Evolutionary conservation across 768 basidiomycete genomes (phyloP).

Genomic region (Leccinum uliginosum): DNA sequence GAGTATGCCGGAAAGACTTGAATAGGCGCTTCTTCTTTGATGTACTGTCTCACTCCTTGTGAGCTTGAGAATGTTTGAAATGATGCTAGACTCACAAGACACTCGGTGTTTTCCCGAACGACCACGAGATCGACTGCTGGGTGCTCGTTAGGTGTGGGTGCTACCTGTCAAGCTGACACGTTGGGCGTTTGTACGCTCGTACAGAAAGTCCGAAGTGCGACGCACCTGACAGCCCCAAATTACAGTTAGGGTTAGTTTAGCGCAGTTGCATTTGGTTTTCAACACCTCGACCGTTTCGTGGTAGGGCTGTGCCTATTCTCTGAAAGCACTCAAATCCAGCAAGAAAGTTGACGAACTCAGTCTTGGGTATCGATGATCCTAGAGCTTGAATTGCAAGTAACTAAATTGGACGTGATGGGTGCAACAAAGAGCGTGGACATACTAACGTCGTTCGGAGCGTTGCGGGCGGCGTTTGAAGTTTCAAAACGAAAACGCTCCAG

Average conservation of each 20-base stretch:
- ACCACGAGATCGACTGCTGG: conserved; percentile 86
- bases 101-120: conserved; percentile 98
- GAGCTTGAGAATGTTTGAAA: background rate
- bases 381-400: conserved; percentile 71
- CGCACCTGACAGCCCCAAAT: conserved; percentile 91
- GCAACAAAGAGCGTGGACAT: conserved; percentile 23
- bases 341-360: conserved; percentile 77
- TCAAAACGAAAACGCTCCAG: too few relatives aligned
- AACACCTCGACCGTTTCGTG: conserved; percentile 83
- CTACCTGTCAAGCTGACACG: conserved; percentile 63
- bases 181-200: background rate
- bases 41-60: conserved; percentile 57
- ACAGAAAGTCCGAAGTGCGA: background rate
- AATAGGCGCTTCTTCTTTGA: conserved; percentile 84
- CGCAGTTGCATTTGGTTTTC: conserved; percentile 81
- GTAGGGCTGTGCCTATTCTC: conserved; percentile 80
- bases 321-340: conserved; percentile 96
- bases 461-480: too few relatives aligned
- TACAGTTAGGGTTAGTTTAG: too few relatives aligned
- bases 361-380: conserved; percentile 86
- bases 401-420: background rate
- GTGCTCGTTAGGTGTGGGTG: conserved; percentile 54
- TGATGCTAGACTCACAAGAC: conserved; percentile 56
- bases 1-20: conserved; percentile 51
- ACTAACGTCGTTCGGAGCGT: too few relatives aligned